A percentile compares a stretch with the other conserved stretches of the same genome.
These are phyloP conservation scores for Penicillium sp. DNA, from an alignment of 2,329 filamentous ascomycete genomes.

Conservation along the genomic window DNA sequence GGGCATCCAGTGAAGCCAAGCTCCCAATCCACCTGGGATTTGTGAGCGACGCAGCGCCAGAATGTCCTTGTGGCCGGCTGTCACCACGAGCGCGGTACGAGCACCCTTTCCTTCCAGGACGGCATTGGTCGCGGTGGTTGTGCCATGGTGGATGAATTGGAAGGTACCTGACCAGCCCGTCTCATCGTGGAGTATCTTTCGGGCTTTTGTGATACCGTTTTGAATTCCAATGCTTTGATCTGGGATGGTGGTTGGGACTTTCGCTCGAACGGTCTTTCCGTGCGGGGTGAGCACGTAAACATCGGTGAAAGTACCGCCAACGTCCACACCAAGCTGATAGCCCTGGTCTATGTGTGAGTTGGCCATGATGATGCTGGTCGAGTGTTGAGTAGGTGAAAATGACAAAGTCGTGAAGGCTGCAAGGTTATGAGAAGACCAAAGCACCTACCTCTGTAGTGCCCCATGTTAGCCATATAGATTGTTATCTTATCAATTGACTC, in stretches of 20 bases:
- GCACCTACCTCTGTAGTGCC: background rate
- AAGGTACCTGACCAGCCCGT: constrained; percentile 45
- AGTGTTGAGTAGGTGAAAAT: background rate
- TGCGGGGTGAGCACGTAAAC: constrained; percentile 46
- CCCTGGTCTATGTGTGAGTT: constrained; percentile 4
- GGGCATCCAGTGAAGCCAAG: constrained; percentile 47
- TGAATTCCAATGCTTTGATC: constrained; percentile 48
- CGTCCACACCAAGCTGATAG: constrained; percentile 26
- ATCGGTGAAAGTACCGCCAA: constrained; percentile 46
- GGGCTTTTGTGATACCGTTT: constrained; percentile 43
- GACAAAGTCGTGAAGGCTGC: background rate
- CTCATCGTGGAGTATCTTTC: constrained; percentile 35
- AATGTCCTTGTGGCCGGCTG: constrained; percentile 48
- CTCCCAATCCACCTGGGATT: constrained; percentile 49
- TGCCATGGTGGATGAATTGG: constrained; percentile 48
- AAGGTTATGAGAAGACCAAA: background rate
- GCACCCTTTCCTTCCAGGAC: constrained; percentile 49
- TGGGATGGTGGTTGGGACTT: constrained; percentile 43
- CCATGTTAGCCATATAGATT: background rate
- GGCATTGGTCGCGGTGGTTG: constrained; percentile 48
- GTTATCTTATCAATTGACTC: background rate
- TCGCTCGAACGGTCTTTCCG: constrained; percentile 43
- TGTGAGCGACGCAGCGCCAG: constrained; percentile 46
- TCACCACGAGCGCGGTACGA: constrained; percentile 46
- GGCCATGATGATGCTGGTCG: background rate